Evolutionary conservation across 1,139 yeast genomes (phyloP).

Genomic region (Scheffersomyces cryptocercus): DNA sequence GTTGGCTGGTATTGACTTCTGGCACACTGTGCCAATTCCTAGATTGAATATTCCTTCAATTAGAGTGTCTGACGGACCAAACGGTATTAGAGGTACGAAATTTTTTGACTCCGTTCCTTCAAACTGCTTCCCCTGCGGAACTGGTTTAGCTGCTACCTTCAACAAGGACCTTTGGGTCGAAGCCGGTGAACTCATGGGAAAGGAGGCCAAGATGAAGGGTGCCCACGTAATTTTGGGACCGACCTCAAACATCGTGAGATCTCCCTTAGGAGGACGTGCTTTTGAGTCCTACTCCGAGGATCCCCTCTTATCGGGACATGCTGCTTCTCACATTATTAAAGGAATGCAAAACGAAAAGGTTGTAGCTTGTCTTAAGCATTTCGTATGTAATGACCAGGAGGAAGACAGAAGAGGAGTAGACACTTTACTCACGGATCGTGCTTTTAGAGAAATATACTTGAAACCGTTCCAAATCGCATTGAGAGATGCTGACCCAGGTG

Average conservation of each 20-base stretch:
- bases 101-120: slow-evolving; percentile 36
- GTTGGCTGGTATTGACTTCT: slow-evolving; percentile 51
- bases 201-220: slow-evolving; percentile 35
- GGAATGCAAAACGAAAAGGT: slow-evolving; percentile 29
- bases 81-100: slow-evolving; percentile 36
- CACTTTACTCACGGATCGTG: slow-evolving; percentile 17
- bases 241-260: slow-evolving; percentile 32
- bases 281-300: slow-evolving; percentile 38
- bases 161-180: slow-evolving; percentile 27
- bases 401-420: slow-evolving; percentile 16
- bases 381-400: slow-evolving; percentile 21
- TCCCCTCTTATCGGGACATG: slow-evolving; percentile 33
- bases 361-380: slow-evolving; percentile 16
- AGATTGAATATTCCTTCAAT: slow-evolving; percentile 40
- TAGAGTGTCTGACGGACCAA: slow-evolving; percentile 39
- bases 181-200: slow-evolving; percentile 35
- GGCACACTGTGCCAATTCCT: slow-evolving; percentile 56
- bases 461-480: slow-evolving; percentile 21
- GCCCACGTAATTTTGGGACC: slow-evolving; percentile 38
- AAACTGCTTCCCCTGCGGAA: slow-evolving; percentile 38
- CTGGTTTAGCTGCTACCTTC: slow-evolving; percentile 45
- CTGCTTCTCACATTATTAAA: slow-evolving; percentile 27
- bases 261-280: slow-evolving; percentile 39
- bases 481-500: slow-evolving; percentile 14
- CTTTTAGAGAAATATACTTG: slow-evolving; percentile 22